Evolutionary conservation across 2,329 filamentous ascomycete genomes (phyloP).

Genomic region (Pseudocercospora musae): DNA sequence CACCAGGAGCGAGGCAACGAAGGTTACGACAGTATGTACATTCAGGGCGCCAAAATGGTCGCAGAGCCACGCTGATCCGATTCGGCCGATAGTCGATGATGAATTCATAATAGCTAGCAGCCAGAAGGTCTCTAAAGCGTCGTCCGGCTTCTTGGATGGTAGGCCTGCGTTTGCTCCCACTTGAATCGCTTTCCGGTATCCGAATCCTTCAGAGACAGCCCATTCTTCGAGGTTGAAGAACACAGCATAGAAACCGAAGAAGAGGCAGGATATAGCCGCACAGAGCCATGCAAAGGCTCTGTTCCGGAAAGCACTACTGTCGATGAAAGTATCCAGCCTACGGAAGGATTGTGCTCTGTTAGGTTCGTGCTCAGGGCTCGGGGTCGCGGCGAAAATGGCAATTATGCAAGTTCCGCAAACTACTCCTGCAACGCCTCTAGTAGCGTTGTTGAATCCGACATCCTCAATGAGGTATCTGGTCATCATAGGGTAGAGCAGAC

Average conservation of each 20-base stretch:
- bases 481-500: constrained; percentile 47
- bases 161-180: constrained; percentile 22
- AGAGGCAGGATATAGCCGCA: constrained; percentile 46
- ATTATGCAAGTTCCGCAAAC: constrained; percentile 41
- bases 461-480: constrained; percentile 42
- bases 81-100: constrained; percentile 46
- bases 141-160: constrained; percentile 21
- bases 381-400: constrained; percentile 43
- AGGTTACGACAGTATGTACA: constrained; percentile 45
- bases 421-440: constrained; percentile 42
- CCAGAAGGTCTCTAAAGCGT: constrained; percentile 47
- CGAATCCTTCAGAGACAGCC: constrained; percentile 45
- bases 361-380: constrained; percentile 42
- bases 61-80: constrained; percentile 45
- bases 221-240: constrained; percentile 55
- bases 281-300: constrained; percentile 45
- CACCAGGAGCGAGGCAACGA: constrained; percentile 42
- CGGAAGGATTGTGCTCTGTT: constrained; percentile 35
- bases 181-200: constrained; percentile 30
- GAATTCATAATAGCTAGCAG: constrained; percentile 52
- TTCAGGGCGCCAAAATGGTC: constrained; percentile 46
- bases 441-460: constrained; percentile 46
- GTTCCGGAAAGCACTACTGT: constrained; percentile 44
- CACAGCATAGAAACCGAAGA: constrained; percentile 52
- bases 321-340: constrained; percentile 38